A percentile compares a stretch with the other conserved stretches of the same genome.
These are phyloP conservation scores for Chytriomyces confervae DNA, from an alignment of 192 early-diverging fungal genomes.

Conservation along the genomic window DNA sequence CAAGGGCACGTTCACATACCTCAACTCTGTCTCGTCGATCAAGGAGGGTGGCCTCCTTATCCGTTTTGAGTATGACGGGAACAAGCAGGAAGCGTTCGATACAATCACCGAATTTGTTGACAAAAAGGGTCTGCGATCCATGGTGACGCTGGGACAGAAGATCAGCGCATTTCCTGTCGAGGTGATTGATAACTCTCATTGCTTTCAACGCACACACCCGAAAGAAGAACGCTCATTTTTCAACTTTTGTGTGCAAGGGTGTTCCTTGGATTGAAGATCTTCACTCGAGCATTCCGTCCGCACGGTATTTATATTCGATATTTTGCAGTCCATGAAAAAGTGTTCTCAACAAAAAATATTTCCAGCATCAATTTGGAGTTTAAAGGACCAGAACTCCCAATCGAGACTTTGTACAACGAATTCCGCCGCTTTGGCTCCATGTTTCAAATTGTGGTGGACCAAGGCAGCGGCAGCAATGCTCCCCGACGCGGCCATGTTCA, in stretches of 20 bases:
- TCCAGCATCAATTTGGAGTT: conserved; percentile 70
- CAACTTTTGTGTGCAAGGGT: conserved; percentile 34
- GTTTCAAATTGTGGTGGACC: conserved; percentile 74
- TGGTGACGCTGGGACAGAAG: conserved; percentile 67
- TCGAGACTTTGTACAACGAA: conserved; percentile 73
- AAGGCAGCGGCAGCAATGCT: conserved; percentile 70
- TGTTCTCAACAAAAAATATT: background rate
- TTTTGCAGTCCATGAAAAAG: background rate
- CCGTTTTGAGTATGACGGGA: conserved; percentile 51
- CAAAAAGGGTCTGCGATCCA: conserved; percentile 59
- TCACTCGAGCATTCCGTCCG: conserved; percentile 47
- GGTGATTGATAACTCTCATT: background rate
- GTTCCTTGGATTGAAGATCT: conserved; percentile 61
- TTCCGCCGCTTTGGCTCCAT: conserved; percentile 85
- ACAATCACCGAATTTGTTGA: conserved; percentile 60
- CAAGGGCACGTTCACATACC: conserved; percentile 44
- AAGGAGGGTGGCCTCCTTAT: conserved; percentile 58
- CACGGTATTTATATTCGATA: conserved; percentile 2
- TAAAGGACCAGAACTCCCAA: conserved; percentile 69
- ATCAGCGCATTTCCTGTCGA: conserved; percentile 69
- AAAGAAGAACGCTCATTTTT: conserved; percentile 1
- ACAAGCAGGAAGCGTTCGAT: conserved; percentile 51
- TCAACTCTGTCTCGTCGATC: conserved; percentile 44
- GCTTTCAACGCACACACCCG: background rate
- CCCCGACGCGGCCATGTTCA: conserved; percentile 81